phyloP scores from a whole-genome alignment of 2,329 filamentous ascomycete species.

The Fusarium subtropicale region DNA sequence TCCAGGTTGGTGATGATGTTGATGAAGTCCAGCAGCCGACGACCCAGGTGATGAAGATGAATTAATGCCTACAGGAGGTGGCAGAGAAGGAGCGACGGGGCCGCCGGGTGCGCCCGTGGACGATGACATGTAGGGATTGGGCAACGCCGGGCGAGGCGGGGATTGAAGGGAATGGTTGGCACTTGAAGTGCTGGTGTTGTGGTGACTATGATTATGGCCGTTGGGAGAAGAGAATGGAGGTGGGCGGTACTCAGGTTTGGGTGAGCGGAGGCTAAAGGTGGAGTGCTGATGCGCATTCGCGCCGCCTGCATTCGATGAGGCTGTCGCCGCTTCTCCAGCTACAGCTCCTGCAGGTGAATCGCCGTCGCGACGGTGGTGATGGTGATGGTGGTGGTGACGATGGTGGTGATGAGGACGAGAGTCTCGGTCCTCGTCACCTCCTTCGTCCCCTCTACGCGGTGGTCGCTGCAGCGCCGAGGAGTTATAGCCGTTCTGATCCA shows the following conservation, averaged over 20 bases:
- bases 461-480: slow-evolving; percentile 63
- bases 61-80: slow-evolving; percentile 46
- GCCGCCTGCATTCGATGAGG: slow-evolving; percentile 42
- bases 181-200: slow-evolving; percentile 46
- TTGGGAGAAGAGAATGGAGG: slow-evolving; percentile 49
- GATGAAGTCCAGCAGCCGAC: slow-evolving; percentile 40
- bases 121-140: slow-evolving; percentile 54
- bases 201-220: slow-evolving; percentile 46
- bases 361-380: slow-evolving; percentile 59
- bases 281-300: slow-evolving; percentile 55
- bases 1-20: slow-evolving; percentile 45
- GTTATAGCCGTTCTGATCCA: slow-evolving; percentile 61
- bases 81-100: slow-evolving; percentile 49
- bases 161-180: slow-evolving; percentile 50
- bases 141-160: slow-evolving; percentile 48
- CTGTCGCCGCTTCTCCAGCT: slow-evolving; percentile 37
- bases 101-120: slow-evolving; percentile 47
- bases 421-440: slow-evolving; percentile 54
- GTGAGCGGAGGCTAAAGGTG: slow-evolving; percentile 63
- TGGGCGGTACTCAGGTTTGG: slow-evolving; percentile 57
- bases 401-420: slow-evolving; percentile 49
- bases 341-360: slow-evolving; percentile 34
- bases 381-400: slow-evolving; percentile 52
- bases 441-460: slow-evolving; percentile 53
- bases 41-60: slow-evolving; percentile 40